Evolutionary conservation across 2,329 filamentous ascomycete genomes (phyloP), one percentile per base, ranked within the genome.

Genomic region (Blumeria hordei): DNA sequence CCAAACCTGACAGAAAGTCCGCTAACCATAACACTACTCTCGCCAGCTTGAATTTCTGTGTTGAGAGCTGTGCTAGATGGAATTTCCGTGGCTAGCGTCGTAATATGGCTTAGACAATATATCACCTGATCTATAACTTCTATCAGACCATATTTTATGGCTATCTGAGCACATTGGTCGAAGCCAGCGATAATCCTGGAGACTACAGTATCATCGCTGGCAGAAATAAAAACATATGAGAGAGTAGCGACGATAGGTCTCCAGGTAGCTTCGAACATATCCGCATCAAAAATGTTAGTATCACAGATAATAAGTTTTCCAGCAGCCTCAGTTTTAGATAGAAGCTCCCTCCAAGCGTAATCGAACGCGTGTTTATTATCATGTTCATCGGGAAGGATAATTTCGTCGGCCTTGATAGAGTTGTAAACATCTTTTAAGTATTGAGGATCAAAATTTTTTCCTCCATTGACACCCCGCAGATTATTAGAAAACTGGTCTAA

Each of bases 171-270:
- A 66, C 90, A 96, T 67, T 98, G 90, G 62, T 94, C 87, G 64
- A 98, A 98, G 1, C 92, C 92, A 51, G 85, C 85, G 33, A 96
- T 87, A 16, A 98, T 85, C 57, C 92, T 80, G 37, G 86, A 86
- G 65, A 94, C 98, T 3, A 98, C 92, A 0, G 90, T 79, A 66
- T 98, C 92, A 64, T 98, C 93, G 0, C 88, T 94, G 14, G 93
- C 93, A 37, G 90, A 96, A 83, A 96, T 94, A 71, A 98, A 98
- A 3, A 98, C 92, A 65, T 96, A 98, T 11, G 92, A 93, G 55
- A 98, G 72, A 0, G 93, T 96, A 3, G 92, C 88, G 39, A 98
- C 76, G 53, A 98, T 88, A 0, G 93, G 90, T 65, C 80, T 88
- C 92, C 93, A 98, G 0, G 88, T 95, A 21, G 88, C 84, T 56